Evolutionary conservation across 1,284 basidiomycete genomes (phyloP).

Genomic region (Puccinia hordei): DNA sequence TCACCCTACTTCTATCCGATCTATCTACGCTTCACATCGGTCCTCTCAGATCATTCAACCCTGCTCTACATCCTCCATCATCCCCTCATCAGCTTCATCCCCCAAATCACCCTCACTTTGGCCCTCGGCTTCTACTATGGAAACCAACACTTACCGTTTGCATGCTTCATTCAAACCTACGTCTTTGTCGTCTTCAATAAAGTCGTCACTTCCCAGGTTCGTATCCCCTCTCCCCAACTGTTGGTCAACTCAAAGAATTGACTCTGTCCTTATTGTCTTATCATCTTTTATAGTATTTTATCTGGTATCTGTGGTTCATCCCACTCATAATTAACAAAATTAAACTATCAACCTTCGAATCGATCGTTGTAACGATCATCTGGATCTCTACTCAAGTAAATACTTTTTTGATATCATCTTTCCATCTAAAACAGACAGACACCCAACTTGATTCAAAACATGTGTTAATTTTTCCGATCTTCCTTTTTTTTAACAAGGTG

Average conservation of each 20-base stretch:
- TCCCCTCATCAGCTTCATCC: conserved; percentile 61
- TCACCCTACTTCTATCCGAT: conserved; percentile 94
- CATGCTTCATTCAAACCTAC: conserved; percentile 88
- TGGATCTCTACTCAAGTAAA: conserved; percentile 74
- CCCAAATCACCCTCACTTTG: conserved; percentile 71
- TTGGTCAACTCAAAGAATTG: no score
- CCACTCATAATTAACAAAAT: conserved; percentile 69
- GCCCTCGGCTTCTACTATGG: conserved; percentile 71
- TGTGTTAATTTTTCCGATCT: no score
- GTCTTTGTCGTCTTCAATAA: conserved; percentile 94
- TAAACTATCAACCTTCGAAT: conserved; percentile 67
- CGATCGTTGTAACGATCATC: conserved; percentile 62
- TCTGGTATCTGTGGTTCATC: conserved; percentile 92
- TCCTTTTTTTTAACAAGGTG: conserved; percentile 63
- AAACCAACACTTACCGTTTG: conserved; percentile 69
- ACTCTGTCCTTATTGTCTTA: no score
- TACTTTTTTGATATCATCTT: not conserved
- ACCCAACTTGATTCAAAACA: no score
- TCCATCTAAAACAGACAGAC: not conserved
- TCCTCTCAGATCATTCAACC: not conserved
- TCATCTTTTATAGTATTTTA: conserved; percentile 87
- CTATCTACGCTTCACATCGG: conserved; percentile 67
- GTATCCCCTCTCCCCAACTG: no score
- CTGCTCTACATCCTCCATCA: conserved; percentile 54
- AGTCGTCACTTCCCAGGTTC: conserved; percentile 92